phyloP scores from a whole-genome alignment of 768 basidiomycete genomes.

The Pleurotus eryngii region DNA sequence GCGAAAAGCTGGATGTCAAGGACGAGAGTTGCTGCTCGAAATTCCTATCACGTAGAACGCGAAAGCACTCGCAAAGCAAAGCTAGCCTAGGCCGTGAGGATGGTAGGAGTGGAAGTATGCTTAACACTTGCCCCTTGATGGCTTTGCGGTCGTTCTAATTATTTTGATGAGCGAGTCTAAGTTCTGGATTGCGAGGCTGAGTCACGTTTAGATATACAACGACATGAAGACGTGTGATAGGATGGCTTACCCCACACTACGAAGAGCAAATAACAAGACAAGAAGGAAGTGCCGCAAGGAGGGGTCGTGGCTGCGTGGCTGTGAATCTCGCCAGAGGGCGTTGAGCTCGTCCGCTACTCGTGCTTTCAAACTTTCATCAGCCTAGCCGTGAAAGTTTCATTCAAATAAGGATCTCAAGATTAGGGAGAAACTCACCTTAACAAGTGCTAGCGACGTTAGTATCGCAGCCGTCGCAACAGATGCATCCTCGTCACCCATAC shows the following conservation, averaged over 20 bases:
- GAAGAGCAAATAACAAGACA: neutral
- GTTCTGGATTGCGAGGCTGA: constrained; percentile 10
- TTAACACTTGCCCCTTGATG: too few species aligned
- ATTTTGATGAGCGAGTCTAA: constrained; percentile 22
- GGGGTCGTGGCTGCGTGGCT: neutral
- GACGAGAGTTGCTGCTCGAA: constrained; percentile 23
- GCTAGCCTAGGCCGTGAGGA: constrained; percentile 11
- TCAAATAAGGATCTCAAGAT: neutral
- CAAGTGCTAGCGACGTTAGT: constrained; percentile 23
- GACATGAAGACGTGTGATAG: neutral
- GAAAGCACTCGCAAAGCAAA: constrained; percentile 35
- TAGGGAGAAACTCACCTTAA: constrained; percentile 17
- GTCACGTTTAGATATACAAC: neutral
- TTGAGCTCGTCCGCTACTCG: neutral
- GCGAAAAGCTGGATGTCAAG: constrained; percentile 26
- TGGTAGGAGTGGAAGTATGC: too few species aligned
- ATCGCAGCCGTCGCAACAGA: constrained; percentile 47
- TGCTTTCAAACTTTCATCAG: neutral
- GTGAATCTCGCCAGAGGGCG: neutral
- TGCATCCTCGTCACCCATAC: constrained; percentile 41
- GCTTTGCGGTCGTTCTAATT: constrained; percentile 20
- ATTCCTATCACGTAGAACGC: constrained; percentile 25
- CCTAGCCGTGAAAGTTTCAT: neutral
- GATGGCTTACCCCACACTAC: neutral
- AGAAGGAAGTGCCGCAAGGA: neutral